Conservation (phyloP, 2,329 filamentous ascomycete genomes). For the Trichoderma sp. region DNA sequence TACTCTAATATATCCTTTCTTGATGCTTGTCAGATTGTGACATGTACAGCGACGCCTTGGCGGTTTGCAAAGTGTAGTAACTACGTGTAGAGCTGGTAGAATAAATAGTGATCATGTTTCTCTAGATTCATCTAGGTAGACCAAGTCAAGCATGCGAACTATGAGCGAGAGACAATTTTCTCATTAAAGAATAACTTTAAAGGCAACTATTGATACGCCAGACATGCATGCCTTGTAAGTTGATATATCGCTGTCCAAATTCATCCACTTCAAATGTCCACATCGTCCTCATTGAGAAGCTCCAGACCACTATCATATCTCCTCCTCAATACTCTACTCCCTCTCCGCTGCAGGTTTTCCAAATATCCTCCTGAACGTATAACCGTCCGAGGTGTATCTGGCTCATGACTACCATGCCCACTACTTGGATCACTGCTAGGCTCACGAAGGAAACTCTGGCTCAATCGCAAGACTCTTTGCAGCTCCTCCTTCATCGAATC, state of each 20-base stretch:
- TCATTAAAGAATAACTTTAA: too few species aligned
- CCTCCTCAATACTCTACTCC: not conserved
- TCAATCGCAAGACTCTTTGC: conserved; percentile 49
- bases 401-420: not conserved
- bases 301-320: not conserved
- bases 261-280: not conserved
- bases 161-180: too few species aligned
- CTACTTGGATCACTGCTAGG: conserved; percentile 27
- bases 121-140: too few species aligned
- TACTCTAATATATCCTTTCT: not conserved
- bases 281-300: not conserved
- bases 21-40: not conserved
- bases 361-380: not conserved
- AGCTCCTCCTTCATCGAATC: conserved; percentile 52
- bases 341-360: not conserved
- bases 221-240: not conserved
- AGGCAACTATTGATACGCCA: not conserved
- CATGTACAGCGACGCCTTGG: not conserved
- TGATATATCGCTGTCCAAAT: not conserved
- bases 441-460: conserved; percentile 45
- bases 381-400: not conserved
- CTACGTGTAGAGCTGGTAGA: not conserved
- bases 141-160: too few species aligned
- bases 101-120: not conserved
- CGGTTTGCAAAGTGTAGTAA: not conserved